A percentile compares a stretch with the other conserved stretches of the same genome.
These are phyloP conservation scores for Jamesozyma rosinii DNA, from an alignment of 805 yeast species.

Conservation along the genomic window DNA sequence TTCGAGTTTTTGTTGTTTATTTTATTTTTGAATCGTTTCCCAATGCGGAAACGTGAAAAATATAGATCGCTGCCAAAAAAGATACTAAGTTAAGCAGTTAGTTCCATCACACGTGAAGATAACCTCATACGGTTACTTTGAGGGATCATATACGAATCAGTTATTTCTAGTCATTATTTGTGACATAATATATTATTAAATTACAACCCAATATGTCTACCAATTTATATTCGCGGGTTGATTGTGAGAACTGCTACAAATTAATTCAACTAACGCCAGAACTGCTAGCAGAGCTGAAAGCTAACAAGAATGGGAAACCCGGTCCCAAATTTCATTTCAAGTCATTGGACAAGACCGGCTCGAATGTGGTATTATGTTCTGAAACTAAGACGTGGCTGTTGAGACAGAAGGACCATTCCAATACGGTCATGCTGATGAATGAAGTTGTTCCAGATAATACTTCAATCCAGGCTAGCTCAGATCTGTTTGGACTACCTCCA, in stretches of 20 bases:
- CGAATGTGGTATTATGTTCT: slow-evolving; percentile 56
- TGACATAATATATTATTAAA: no score
- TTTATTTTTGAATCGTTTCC: no score
- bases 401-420: slow-evolving; percentile 79
- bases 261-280: slow-evolving; percentile 47
- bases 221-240: slow-evolving; percentile 15
- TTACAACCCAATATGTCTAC: no score
- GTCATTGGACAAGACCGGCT: slow-evolving; percentile 22
- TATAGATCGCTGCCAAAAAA: no score
- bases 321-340: slow-evolving; percentile 19
- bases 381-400: slow-evolving; percentile 48
- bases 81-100: no score
- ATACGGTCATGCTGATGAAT: slow-evolving; percentile 55
- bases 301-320: slow-evolving; percentile 3
- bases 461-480: slow-evolving; percentile 10
- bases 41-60: no score
- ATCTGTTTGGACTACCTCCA: slow-evolving; percentile 28
- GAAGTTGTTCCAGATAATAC: slow-evolving; percentile 17
- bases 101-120: no score
- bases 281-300: slow-evolving; percentile 32
- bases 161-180: no score
- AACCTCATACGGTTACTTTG: no score
- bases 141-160: no score
- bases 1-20: no score
- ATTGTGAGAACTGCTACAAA: slow-evolving; percentile 33